Evolutionary conservation across 1,284 basidiomycete species (phyloP).

Genomic region (Naganishia sp.): DNA sequence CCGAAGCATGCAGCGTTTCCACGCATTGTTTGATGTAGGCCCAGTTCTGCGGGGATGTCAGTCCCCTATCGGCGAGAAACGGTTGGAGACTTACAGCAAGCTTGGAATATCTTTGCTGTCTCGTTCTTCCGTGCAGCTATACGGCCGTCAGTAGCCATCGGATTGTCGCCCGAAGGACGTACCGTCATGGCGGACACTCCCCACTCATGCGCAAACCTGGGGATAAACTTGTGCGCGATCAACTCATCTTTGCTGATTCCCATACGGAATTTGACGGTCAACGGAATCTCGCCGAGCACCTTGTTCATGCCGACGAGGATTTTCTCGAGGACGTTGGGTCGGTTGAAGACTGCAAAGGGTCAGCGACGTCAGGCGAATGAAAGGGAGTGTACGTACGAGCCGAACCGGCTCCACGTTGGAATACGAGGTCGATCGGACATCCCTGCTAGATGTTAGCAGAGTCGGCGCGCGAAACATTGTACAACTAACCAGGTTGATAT

Average conservation of each 20-base stretch:
- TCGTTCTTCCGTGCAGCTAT: constrained; percentile 86
- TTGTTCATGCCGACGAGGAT: constrained; percentile 89
- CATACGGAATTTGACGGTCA: constrained; percentile 93
- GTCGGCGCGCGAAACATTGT: not conserved
- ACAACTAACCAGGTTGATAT: constrained; percentile 65
- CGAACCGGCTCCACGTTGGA: constrained; percentile 84
- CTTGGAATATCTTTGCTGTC: constrained; percentile 86
- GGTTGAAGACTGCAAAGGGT: constrained; percentile 68
- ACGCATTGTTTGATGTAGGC: constrained; percentile 85
- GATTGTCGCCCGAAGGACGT: constrained; percentile 36
- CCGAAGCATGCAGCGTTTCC: constrained; percentile 72
- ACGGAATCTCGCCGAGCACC: constrained; percentile 84
- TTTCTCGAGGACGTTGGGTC: constrained; percentile 76
- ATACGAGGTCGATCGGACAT: constrained; percentile 95
- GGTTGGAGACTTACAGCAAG: constrained; percentile 58
- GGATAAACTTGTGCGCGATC: constrained; percentile 89
- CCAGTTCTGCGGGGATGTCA: constrained; percentile 64
- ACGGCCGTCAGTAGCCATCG: not conserved
- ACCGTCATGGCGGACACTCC: constrained; percentile 78
- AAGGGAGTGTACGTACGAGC: constrained; percentile 59
- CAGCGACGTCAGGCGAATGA: not conserved
- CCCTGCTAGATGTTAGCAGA: constrained; percentile 61
- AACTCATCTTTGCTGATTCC: constrained; percentile 85
- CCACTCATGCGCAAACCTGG: constrained; percentile 76
- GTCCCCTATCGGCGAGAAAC: not conserved